phyloP scores from a whole-genome alignment of 2,329 filamentous ascomycete genomes.

The Pezicula rhizophila region DNA sequence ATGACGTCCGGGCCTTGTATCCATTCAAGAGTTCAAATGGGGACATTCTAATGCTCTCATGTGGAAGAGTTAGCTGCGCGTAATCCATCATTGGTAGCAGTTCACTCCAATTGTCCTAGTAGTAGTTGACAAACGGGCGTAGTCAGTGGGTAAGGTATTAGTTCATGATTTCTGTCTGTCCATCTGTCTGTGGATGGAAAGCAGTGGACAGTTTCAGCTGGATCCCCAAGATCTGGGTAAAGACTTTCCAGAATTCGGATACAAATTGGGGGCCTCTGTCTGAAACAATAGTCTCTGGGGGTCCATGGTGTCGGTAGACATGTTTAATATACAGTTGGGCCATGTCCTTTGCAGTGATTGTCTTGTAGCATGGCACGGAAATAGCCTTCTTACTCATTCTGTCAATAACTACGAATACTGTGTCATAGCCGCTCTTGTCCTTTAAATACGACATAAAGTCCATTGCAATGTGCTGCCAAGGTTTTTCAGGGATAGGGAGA shows the following conservation, averaged over 20 bases:
- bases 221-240: no score
- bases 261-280: slow-evolving; percentile 13
- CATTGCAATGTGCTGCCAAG: slow-evolving; percentile 13
- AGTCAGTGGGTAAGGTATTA: no score
- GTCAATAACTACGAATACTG: no score
- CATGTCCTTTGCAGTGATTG: not conserved
- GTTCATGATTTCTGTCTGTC: no score
- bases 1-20: not conserved
- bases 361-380: slow-evolving; percentile 6
- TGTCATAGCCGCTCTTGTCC: no score
- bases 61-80: slow-evolving; percentile 1
- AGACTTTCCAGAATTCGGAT: no score
- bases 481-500: slow-evolving; percentile 7
- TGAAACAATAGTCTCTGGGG: slow-evolving; percentile 8
- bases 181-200: no score
- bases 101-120: slow-evolving; percentile 14
- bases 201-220: no score
- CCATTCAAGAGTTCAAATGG: not conserved
- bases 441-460: no score
- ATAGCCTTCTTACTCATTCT: no score
- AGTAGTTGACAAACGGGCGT: slow-evolving; percentile 10
- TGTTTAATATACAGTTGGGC: slow-evolving; percentile 3
- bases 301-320: slow-evolving; percentile 1
- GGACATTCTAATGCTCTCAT: slow-evolving; percentile 2
- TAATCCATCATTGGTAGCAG: no score